Percentiles rank a stretch among this genome's conserved stretches.
Evolutionary conservation across 1,139 yeast species (phyloP).

Genomic region (Diutina rugosa): DNA sequence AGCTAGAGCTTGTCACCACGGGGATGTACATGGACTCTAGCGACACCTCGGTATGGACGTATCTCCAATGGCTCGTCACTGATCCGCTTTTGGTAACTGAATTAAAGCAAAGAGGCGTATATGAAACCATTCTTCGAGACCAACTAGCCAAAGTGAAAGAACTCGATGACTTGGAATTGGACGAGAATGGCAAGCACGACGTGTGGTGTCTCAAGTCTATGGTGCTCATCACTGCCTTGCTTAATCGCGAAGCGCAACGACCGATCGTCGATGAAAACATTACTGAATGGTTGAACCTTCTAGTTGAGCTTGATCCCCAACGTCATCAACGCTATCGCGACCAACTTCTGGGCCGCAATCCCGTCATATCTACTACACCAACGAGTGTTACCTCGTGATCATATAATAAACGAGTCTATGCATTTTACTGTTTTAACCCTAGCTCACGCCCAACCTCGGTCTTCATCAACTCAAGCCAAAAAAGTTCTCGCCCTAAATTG

Average conservation of each 20-base stretch:
- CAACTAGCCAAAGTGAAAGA: slow-evolving; percentile 32
- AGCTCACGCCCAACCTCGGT: slow-evolving; percentile 18
- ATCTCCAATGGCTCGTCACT: slow-evolving; percentile 69
- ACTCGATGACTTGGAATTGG: slow-evolving; percentile 46
- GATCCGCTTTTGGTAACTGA: slow-evolving; percentile 29
- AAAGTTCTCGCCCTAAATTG: slow-evolving; percentile 64
- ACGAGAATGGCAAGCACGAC: slow-evolving; percentile 45
- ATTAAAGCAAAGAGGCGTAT: slow-evolving; percentile 6
- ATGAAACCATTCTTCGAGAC: slow-evolving; percentile 19
- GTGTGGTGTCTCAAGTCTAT: slow-evolving; percentile 57
- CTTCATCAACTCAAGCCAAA: slow-evolving; percentile 33
- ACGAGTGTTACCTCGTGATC: too few species aligned
- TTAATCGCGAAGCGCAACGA: slow-evolving; percentile 1
- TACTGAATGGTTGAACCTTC: slow-evolving; percentile 18
- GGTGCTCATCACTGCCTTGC: slow-evolving; percentile 26
- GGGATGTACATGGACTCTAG: slow-evolving; percentile 91
- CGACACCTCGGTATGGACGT: slow-evolving; percentile 89
- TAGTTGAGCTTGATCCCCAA: slow-evolving; percentile 56
- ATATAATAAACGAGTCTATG: background rate
- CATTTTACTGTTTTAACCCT: slow-evolving; percentile 8
- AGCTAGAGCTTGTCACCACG: slow-evolving; percentile 57
- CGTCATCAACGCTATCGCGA: slow-evolving; percentile 49
- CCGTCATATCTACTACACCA: background rate
- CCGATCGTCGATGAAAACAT: slow-evolving; percentile 13
- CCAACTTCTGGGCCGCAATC: slow-evolving; percentile 12